Evolutionary conservation across 805 yeast genomes (phyloP), one percentile per base, ranked within the genome.

Genomic region (Nakazawaea wyomingensis): DNA sequence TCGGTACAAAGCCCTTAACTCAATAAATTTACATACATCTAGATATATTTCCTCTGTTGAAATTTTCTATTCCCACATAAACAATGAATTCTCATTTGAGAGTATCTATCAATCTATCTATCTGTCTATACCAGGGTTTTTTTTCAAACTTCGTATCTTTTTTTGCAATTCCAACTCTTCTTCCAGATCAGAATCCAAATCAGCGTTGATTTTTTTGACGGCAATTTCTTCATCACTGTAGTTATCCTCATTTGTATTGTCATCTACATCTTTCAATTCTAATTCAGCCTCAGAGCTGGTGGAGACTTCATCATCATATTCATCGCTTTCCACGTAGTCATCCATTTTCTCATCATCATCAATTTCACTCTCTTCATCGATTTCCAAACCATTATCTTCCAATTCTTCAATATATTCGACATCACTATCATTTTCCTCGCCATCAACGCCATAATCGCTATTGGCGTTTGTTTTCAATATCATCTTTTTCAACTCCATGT

Each of bases 321-420:
- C 11, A 11, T 51, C 54, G 5, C 53, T 58, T n/a, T 50, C 54
- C 13, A 50, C 57, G 20, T 48, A 51, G 14, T 53, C 60, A 16
- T 50, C 55, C 14, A 48, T 52, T 18, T 51, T 56, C 8, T 50
- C 58, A 13, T 50, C 58, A 13, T 52, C 54, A 3, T 44, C 54
- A 17, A 55, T 57, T 16, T 48, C 56, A 3, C 41, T 45, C 10
- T 46, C 53, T 6, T 47, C 39, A 11, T 54, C 61, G 1, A 54
- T 60, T 7, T 50, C 55, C 22, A 59, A 48, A 6, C 60, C 64
- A 4, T 74, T 75, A 49, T 74, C 80, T 54, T 76, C 82, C 20
- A 82, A 57, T 52, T 82, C 90, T 60, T 83, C 91, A 19, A 78
- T 66, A 53, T 82, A 82, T 51, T 83, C 90, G n/a, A 82, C 83